Base-by-base conservation (phyloP, 2,329 filamentous ascomycete species). In the Onygena corvina region DNA sequence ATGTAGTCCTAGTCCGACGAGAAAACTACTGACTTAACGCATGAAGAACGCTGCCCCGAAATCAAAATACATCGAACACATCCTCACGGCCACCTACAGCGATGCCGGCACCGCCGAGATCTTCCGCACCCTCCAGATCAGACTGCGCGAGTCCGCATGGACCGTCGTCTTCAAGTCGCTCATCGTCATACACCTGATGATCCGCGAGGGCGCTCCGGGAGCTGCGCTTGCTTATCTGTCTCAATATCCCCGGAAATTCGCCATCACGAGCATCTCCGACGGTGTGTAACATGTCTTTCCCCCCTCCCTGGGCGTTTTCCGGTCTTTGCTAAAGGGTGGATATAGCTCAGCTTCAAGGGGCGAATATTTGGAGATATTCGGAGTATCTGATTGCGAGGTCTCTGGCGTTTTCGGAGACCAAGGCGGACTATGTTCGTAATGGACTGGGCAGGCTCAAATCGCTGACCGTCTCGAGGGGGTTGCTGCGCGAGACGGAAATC, bases 51-150 rank as follows among this genome's bases (percentile, higher is more conserved):
- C 92, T 58, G 86, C 92, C 54, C 92, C 92, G 47, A 98, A 98
- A 73, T 92, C 90, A 50, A 98, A 98, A 71, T 98, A 96, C 72
- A 93, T 98, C 72, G 92, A 98, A 68, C 88, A 95, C 65, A 95
- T 98, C 63, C 78, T 98, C 50, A 77, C 95, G 57, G 90, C 92
- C 55, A 98, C 92, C 31, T 87, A 95, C 69, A 84, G 88, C 18
- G 92, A 98, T 69, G 85, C 86, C 48, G 92, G 90, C 57, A 87
- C 98, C 52, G 90, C 83, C 52, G 92, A 98, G 71, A 86, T 98
- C 62, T 96, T 98, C 67, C 83, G 92, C 53, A 86, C 88, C 35
- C 74, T 98, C 49, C 88, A 93, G 64, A 80, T 87, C 64, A 81
- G 92, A 47, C 70, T 98, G 57, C 83, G 88, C 64, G 92, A 98